A percentile compares a stretch with the other conserved stretches of the same genome.
These are phyloP conservation scores for cucumber (Cucumis sativus) DNA, from an alignment of 306 rosid species.

Conservation along the genomic window DNA sequence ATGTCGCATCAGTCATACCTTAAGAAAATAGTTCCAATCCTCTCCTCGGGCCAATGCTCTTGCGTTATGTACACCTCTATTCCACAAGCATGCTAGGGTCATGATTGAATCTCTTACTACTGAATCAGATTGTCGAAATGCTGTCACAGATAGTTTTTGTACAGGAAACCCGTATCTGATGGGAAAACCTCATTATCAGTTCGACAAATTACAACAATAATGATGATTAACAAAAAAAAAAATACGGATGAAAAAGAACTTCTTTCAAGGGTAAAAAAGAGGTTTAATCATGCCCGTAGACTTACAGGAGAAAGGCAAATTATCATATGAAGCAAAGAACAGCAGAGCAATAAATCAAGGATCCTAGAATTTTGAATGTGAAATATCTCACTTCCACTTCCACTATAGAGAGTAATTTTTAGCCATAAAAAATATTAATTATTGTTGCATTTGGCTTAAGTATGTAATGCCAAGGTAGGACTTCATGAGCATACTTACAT, in stretches of 20 bases:
- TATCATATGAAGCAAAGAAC: neutral
- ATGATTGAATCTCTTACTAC: slow-evolving; percentile 28
- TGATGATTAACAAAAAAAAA: neutral
- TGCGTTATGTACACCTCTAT: slow-evolving; percentile 31
- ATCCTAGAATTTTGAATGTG: neutral
- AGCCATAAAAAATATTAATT: neutral
- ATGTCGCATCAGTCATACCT: slow-evolving; percentile 27
- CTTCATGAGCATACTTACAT: slow-evolving; percentile 31
- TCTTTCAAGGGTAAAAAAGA: neutral
- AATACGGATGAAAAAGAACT: neutral
- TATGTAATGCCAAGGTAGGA: neutral
- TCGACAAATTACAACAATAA: slow-evolving; percentile 2
- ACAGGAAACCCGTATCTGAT: slow-evolving; percentile 40
- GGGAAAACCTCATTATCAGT: slow-evolving; percentile 17
- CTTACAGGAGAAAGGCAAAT: neutral
- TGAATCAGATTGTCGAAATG: slow-evolving; percentile 41
- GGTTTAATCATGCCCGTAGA: neutral
- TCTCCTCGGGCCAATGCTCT: slow-evolving; percentile 47
- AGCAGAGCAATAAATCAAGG: neutral
- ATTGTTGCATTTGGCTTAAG: neutral
- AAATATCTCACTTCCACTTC: neutral
- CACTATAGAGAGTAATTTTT: neutral
- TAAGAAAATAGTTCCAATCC: slow-evolving; percentile 53
- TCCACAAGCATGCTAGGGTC: slow-evolving; percentile 43
- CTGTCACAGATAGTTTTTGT: slow-evolving; percentile 27